These are phyloP conservation scores for Tulasnella sp. DNA, from an alignment of 768 basidiomycete species.

Conservation along the genomic window DNA sequence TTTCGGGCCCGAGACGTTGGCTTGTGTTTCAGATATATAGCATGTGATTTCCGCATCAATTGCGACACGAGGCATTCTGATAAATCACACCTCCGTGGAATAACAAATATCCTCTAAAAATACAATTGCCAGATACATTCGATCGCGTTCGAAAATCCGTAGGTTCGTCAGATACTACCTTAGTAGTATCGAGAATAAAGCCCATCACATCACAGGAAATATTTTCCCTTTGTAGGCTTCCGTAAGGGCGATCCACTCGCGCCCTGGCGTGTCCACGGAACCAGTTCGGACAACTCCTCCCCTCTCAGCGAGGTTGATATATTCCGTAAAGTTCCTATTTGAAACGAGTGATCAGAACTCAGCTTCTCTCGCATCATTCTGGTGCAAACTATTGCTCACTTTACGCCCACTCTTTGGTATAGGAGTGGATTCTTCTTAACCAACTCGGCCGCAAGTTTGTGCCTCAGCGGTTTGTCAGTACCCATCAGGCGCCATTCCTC, in stretches of 20 bases:
- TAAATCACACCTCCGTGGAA: no score
- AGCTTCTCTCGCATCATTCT: neutral
- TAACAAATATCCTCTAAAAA: no score
- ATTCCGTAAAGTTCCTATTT: conserved; percentile 27
- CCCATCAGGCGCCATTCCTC: conserved; percentile 29
- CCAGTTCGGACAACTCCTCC: conserved; percentile 17
- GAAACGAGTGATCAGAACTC: neutral
- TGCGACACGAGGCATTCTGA: no score
- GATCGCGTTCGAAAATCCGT: neutral
- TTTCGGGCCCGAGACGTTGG: no score
- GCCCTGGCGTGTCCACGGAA: neutral
- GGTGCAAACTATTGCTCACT: neutral
- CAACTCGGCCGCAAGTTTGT: conserved; percentile 18
- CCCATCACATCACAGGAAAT: conserved; percentile 7
- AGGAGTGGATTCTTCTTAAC: conserved; percentile 22
- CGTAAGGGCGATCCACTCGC: conserved; percentile 29
- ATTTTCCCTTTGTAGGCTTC: conserved; percentile 23
- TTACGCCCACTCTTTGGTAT: conserved; percentile 14
- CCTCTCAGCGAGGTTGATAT: conserved; percentile 27
- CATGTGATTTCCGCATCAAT: no score
- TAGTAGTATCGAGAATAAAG: neutral
- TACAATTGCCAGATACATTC: no score
- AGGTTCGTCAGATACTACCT: neutral
- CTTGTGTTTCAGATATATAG: no score
- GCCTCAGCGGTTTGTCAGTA: conserved; percentile 17